A percentile compares a stretch with the other conserved stretches of the same genome.
Conservation (phyloP, 345 rosid genomes). For the Excoecaria agallocha region DNA sequence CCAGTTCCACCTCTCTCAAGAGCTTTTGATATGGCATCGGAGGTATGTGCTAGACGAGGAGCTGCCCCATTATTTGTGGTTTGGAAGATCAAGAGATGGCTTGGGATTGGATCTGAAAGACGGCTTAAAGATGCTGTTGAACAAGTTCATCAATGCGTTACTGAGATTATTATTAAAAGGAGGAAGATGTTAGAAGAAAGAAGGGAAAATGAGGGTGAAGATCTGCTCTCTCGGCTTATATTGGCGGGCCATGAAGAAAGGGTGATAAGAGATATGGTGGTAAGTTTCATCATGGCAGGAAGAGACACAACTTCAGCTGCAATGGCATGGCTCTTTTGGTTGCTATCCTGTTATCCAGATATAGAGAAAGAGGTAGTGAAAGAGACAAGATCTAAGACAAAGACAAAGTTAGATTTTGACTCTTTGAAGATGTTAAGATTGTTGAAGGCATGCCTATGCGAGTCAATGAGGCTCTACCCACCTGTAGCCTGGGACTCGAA, state of each 20-base stretch:
- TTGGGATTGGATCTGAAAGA: conserved; percentile 33
- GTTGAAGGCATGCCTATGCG: conserved; percentile 27
- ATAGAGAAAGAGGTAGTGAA: conserved; percentile 17
- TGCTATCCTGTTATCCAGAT: conserved; percentile 17
- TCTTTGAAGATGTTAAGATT: conserved; percentile 21
- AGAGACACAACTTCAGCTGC: conserved; percentile 37
- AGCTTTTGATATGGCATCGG: conserved; percentile 28
- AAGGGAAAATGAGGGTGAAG: conserved; percentile 1
- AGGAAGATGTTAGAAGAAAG: conserved; percentile 5
- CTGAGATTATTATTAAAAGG: conserved; percentile 19
- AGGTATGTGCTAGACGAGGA: conserved; percentile 25
- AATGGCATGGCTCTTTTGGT: conserved; percentile 37
- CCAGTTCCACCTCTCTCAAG: conserved; percentile 19
- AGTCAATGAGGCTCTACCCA: conserved; percentile 38
- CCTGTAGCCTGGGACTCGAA: conserved; percentile 37
- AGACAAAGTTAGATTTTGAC: conserved; percentile 13
- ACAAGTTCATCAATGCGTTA: conserved; percentile 16
- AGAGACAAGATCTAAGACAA: conserved; percentile 1
- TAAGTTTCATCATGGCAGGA: conserved; percentile 33
- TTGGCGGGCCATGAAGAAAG: conserved; percentile 19
- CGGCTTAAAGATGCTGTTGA: conserved; percentile 24
- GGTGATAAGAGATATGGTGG: conserved; percentile 28
- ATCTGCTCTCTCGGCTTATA: conserved; percentile 31
- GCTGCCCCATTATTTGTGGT: conserved; percentile 23
- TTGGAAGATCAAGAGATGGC: conserved; percentile 34